Conservation (phyloP, 768 basidiomycete genomes). For the Kwoniella newhampshirensis region DNA sequence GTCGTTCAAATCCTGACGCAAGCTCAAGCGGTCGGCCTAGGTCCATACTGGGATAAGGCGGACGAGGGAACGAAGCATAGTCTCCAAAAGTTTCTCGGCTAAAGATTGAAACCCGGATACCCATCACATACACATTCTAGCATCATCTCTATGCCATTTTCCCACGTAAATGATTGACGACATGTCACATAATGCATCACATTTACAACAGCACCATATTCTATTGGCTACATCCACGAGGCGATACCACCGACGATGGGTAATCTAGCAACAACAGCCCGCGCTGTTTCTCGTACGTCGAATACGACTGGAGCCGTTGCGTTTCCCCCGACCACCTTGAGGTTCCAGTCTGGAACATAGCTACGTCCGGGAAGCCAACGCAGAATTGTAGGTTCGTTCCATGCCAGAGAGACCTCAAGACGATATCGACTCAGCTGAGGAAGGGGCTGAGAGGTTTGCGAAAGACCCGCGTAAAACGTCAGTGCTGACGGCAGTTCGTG, state of each 20-base stretch:
- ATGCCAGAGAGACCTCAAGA: slow-evolving; percentile 6
- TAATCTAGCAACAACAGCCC: slow-evolving; percentile 4
- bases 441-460: background rate
- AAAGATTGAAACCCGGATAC: background rate
- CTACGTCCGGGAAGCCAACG: slow-evolving; percentile 15
- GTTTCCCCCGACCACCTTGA: slow-evolving; percentile 10
- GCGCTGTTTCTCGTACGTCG: slow-evolving; percentile 7
- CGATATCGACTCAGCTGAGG: slow-evolving; percentile 16
- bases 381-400: background rate
- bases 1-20: slow-evolving; percentile 34
- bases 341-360: slow-evolving; percentile 17
- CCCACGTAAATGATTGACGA: background rate
- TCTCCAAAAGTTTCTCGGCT: slow-evolving; percentile 34
- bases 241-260: slow-evolving; percentile 16
- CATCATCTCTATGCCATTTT: background rate
- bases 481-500: slow-evolving; percentile 1
- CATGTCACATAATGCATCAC: slow-evolving; percentile 5
- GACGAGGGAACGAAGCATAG: slow-evolving; percentile 41
- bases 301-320: slow-evolving; percentile 1
- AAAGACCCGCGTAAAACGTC: background rate
- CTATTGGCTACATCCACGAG: slow-evolving; percentile 5
- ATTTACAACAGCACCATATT: background rate
- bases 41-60: slow-evolving; percentile 48
- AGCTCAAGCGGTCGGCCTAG: slow-evolving; percentile 42
- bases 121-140: background rate